Conservation (phyloP, 306 rosid genomes). For the Cucumis cinereus region DNA sequence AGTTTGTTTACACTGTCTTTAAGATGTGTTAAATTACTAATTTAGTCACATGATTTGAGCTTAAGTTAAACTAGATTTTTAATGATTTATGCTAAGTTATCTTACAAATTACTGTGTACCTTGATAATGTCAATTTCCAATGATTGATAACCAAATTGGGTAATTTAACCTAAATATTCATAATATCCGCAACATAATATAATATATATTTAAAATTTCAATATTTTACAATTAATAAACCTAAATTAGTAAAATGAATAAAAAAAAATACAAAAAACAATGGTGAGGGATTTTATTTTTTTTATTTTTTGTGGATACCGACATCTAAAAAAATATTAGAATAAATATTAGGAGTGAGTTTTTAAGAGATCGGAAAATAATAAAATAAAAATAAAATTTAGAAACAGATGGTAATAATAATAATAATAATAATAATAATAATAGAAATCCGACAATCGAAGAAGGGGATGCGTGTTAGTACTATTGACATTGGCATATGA, state of each 20-base stretch:
- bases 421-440: too few relatives aligned
- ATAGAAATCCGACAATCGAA: neutral
- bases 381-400: neutral
- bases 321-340: neutral
- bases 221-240: neutral
- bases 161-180: too few relatives aligned
- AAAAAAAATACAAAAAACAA: neutral
- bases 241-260: neutral
- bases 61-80: too few relatives aligned
- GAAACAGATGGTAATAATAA: neutral
- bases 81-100: too few relatives aligned
- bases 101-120: too few relatives aligned
- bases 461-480: neutral
- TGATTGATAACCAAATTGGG: too few relatives aligned
- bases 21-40: too few relatives aligned
- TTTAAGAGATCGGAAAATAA: neutral
- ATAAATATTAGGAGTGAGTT: neutral
- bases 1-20: too few relatives aligned
- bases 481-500: neutral
- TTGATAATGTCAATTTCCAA: too few relatives aligned
- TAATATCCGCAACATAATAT: too few relatives aligned
- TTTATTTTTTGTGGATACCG: neutral
- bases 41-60: too few relatives aligned
- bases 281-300: neutral
- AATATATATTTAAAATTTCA: too few relatives aligned